Conservation (phyloP, 164 flowering plant species). For the Magnolia officinalis region DNA sequence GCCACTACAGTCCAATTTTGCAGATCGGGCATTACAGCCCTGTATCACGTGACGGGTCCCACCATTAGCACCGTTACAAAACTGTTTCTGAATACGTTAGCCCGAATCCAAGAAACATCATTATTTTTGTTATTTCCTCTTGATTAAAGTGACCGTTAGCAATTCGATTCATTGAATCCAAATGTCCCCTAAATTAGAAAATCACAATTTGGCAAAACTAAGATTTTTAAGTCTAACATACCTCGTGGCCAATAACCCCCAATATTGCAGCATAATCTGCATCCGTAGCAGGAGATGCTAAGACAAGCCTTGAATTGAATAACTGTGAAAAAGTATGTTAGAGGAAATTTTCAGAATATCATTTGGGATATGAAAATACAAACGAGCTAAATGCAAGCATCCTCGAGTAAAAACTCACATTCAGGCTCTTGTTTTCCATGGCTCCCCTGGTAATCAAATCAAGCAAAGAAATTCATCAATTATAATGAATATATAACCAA, state of each 20-base stretch:
- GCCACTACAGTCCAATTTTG: no score
- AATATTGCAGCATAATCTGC: slow-evolving; percentile 28
- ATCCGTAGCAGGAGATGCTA: no score
- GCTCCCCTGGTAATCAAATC: slow-evolving; percentile 79
- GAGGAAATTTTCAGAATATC: neutral
- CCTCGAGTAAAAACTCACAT: slow-evolving; percentile 42
- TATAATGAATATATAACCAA: neutral
- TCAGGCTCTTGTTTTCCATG: slow-evolving; percentile 98
- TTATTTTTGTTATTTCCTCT: neutral
- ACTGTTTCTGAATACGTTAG: no score
- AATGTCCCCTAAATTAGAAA: neutral
- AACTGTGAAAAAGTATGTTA: slow-evolving; percentile 40
- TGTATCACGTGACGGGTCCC: no score
- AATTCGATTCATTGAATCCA: neutral
- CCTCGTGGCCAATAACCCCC: slow-evolving; percentile 52
- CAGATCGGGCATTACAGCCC: no score
- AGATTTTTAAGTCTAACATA: slow-evolving; percentile 12
- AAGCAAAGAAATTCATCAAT: slow-evolving; percentile 9
- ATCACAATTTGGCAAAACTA: neutral
- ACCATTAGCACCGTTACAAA: no score
- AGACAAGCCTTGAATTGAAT: slow-evolving; percentile 50
- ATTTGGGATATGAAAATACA: no score
- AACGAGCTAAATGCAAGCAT: neutral
- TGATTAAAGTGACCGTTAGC: neutral
- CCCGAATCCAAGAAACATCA: neutral